Base-by-base conservation (phyloP, 2,329 filamentous ascomycete species). In the Fusarium buxicola region DNA sequence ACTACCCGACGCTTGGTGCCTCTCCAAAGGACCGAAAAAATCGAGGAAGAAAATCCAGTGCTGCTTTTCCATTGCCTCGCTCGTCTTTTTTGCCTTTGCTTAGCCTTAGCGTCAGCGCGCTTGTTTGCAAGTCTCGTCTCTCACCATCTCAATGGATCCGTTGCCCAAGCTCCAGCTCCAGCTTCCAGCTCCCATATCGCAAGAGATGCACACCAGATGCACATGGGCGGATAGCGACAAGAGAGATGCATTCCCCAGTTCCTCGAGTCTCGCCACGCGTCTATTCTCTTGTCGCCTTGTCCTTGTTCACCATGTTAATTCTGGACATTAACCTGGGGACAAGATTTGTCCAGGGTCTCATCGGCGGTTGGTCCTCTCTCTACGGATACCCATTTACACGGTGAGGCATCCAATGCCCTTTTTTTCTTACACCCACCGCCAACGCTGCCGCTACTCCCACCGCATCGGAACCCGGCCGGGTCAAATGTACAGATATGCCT, bases 51-150 rank as follows among this genome's bases (percentile, higher is more conserved):
- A n/a, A 71, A 74, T 74, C 74, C 69, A 72, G 69, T 68, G 73
- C 74, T 74, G 74, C 74, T 74, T 75, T 74, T 73, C 60, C 62
- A 64, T 64, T 34, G 46, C 49, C 31, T 57, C 7, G 55, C 50
- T 49, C 16, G 45, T 16, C 38, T 51, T 72, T 71, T 71, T 73
- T 69, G 64, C 53, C 56, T 63, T 60, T 59, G 35, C 41, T 59
- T 73, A 71, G 73, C 68, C 41, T 59, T 73, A 71, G 73, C 68
- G 66, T 73, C 65, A 63, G 60, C 70, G 69, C 73, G 71, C 71
- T 73, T 72, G 70, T 73, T 66, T 69, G 53, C 63, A 57, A 65
- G 60, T 69, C 50, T 54, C 27, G 41, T 48, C 47, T 65, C 53
- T 57, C 53, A 45, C 50, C 47, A 36, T 45, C 52, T 53, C 46